These are phyloP conservation scores for Digitaria exilis DNA, from an alignment of 202 grass and related monocot genomes.

Conservation along the genomic window DNA sequence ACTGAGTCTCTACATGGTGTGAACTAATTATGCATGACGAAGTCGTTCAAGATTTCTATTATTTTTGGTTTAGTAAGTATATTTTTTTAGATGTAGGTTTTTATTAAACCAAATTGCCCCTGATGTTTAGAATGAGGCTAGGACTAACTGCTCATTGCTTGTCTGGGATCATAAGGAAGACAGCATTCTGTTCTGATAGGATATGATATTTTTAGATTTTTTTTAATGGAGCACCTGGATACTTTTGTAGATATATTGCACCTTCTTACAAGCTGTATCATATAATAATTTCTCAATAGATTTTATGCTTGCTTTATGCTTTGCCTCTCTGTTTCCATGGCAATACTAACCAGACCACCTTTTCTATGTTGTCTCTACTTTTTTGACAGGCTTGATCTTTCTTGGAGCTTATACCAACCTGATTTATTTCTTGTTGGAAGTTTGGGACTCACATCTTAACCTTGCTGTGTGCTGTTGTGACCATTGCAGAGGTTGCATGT, in stretches of 20 bases:
- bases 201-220: neutral
- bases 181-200: neutral
- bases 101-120: neutral
- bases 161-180: neutral
- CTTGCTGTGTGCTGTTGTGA: conserved; percentile 67
- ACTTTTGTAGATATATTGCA: neutral
- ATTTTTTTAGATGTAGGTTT: neutral
- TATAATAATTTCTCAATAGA: conserved; percentile 10
- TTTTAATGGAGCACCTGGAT: neutral
- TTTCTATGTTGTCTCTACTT: conserved; percentile 50
- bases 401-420: conserved; percentile 85
- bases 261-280: neutral
- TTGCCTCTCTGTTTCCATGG: conserved; percentile 20
- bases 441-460: conserved; percentile 97
- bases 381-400: conserved; percentile 96
- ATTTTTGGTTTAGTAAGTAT: neutral
- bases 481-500: conserved; percentile 70
- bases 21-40: neutral
- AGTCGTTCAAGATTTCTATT: neutral
- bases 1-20: neutral
- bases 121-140: neutral
- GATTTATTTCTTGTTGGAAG: conserved; percentile 94
- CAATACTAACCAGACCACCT: conserved; percentile 39
- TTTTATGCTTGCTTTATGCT: neutral
- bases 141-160: neutral